phyloP scores from a whole-genome alignment of 75 land plant species.

The Ceratopteris richardii region DNA sequence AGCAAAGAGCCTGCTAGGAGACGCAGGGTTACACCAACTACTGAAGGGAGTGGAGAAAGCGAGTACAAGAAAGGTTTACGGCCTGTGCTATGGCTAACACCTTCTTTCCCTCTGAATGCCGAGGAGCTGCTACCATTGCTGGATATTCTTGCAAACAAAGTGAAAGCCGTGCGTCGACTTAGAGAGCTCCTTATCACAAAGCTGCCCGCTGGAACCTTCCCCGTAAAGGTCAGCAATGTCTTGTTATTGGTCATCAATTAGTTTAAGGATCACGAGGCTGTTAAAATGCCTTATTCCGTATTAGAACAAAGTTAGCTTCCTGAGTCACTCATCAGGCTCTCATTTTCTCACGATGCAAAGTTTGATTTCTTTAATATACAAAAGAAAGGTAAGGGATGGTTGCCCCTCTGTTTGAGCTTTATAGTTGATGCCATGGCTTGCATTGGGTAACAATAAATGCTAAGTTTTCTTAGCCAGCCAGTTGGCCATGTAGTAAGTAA shows the following conservation, averaged over 20 bases:
- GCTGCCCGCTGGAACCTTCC: conserved; percentile 78
- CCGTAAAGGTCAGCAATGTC: conserved; percentile 57
- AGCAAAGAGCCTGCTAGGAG: conserved; percentile 4
- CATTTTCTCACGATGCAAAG: too few species aligned
- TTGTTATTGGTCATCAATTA: neutral
- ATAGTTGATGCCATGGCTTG: too few species aligned
- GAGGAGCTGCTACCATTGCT: conserved; percentile 73
- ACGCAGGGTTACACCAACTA: neutral
- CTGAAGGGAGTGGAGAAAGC: conserved; percentile 24
- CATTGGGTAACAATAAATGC: too few species aligned
- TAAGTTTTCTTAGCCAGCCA: too few species aligned
- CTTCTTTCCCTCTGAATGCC: conserved; percentile 62
- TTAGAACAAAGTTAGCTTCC: too few species aligned
- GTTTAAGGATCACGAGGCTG: too few species aligned
- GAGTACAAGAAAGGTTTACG: conserved; percentile 52
- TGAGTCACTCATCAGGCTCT: too few species aligned
- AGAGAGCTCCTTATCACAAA: conserved; percentile 76
- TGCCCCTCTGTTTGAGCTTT: too few species aligned
- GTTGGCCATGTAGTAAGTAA: too few species aligned
- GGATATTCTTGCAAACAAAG: conserved; percentile 66
- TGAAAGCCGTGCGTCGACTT: conserved; percentile 64
- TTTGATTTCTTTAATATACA: too few species aligned
- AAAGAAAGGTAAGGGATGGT: too few species aligned
- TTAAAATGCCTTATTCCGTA: too few species aligned
- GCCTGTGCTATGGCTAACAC: conserved; percentile 69